Conservation (phyloP, 2,329 filamentous ascomycete species). For the Cytospora schulzeri region DNA sequence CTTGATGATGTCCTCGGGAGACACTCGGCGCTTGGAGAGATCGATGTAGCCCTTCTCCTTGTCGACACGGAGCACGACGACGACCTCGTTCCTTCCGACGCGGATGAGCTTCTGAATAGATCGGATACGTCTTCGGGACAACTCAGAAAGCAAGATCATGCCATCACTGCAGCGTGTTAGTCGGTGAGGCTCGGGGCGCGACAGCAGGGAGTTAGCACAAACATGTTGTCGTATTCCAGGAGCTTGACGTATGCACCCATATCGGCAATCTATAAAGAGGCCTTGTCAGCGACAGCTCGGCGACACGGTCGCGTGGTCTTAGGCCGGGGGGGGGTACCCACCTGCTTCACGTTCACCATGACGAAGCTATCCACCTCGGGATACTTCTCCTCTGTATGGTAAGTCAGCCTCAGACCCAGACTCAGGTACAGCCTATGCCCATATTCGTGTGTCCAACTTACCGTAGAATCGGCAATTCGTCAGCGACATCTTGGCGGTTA, state of each 20-base stretch:
- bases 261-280: constrained; percentile 76
- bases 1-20: constrained; percentile 95
- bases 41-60: constrained; percentile 99
- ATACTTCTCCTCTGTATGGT: constrained; percentile 58
- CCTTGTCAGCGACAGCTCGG: constrained; percentile 26
- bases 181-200: background rate
- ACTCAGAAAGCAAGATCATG: constrained; percentile 98
- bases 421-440: background rate
- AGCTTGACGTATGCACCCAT: constrained; percentile 99
- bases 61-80: constrained; percentile 97
- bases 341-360: constrained; percentile 99
- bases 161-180: constrained; percentile 60
- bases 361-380: constrained; percentile 99
- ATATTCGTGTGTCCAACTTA: constrained; percentile 15
- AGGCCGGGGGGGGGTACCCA: constrained; percentile 43
- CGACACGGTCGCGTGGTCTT: background rate
- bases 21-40: constrained; percentile 96
- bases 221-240: constrained; percentile 97
- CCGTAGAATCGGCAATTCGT: constrained; percentile 44
- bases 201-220: background rate
- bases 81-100: constrained; percentile 96
- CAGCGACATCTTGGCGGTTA: constrained; percentile 40
- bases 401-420: constrained; percentile 42
- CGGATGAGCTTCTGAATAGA: constrained; percentile 99
- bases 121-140: constrained; percentile 96